Conservation (phyloP, 2,329 filamentous ascomycete genomes). For the Lecanosticta acicola region DNA sequence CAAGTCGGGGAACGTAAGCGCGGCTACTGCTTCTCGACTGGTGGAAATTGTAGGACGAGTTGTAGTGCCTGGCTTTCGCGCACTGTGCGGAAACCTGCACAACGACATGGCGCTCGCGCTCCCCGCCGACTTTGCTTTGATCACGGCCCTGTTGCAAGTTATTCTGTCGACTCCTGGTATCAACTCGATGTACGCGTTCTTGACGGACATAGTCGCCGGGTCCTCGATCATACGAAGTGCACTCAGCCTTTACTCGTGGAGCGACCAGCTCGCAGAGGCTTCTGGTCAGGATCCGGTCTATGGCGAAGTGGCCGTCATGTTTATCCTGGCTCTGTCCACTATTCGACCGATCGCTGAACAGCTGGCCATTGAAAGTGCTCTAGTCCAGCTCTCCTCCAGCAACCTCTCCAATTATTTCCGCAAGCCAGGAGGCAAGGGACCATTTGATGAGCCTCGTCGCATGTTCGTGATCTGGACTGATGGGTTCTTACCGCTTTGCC, state of each 20-base stretch:
- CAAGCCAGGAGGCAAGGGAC: conserved; percentile 61
- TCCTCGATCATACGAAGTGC: conserved; percentile 71
- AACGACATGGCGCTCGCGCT: conserved; percentile 36
- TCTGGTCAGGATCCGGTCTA: conserved; percentile 77
- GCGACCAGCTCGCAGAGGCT: conserved; percentile 72
- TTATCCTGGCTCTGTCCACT: conserved; percentile 80
- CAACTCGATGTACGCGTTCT: conserved; percentile 49
- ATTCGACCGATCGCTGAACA: conserved; percentile 79
- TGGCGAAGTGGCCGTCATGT: conserved; percentile 82
- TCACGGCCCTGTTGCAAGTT: conserved; percentile 83
- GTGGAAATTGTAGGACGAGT: conserved; percentile 75
- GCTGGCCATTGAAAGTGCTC: conserved; percentile 77
- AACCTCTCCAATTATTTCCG: conserved; percentile 74
- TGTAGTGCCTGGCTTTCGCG: conserved; percentile 75
- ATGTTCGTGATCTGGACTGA: conserved; percentile 88
- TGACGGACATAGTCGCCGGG: conserved; percentile 48
- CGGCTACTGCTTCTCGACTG: conserved; percentile 35
- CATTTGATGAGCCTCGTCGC: conserved; percentile 69
- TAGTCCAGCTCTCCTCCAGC: conserved; percentile 72
- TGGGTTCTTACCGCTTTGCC: conserved; percentile 77
- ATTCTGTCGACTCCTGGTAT: conserved; percentile 70
- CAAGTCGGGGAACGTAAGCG: neutral
- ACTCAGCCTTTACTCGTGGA: conserved; percentile 86
- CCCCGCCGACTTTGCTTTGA: conserved; percentile 76
- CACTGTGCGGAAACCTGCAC: conserved; percentile 75